Percentiles rank a stretch among this genome's conserved stretches.
phyloP scores from a whole-genome alignment of 495 filamentous ascomycete genomes.

The Baudoinia panamericana region DNA sequence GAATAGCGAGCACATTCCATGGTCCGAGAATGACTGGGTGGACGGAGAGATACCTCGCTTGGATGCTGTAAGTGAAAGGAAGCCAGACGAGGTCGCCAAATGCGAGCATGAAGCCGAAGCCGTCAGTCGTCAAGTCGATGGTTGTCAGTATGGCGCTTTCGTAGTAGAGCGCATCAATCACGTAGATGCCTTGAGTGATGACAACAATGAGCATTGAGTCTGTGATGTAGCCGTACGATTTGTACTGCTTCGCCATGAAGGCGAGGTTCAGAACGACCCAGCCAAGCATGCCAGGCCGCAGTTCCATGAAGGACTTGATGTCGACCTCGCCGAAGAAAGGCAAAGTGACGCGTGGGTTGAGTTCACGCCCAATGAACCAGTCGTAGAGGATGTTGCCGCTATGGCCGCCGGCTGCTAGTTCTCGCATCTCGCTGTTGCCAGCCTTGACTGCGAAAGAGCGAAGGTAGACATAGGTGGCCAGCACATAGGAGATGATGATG shows the following conservation, averaged over 20 bases:
- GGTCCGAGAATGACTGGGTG: slow-evolving; percentile 68
- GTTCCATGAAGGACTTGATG: slow-evolving; percentile 80
- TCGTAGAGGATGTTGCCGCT: slow-evolving; percentile 85
- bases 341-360: slow-evolving; percentile 76
- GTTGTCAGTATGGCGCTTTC: slow-evolving; percentile 87
- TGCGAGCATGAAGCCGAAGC: slow-evolving; percentile 92
- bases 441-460: slow-evolving; percentile 68
- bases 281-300: slow-evolving; percentile 79
- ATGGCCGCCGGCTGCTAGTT: slow-evolving; percentile 69
- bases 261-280: slow-evolving; percentile 82
- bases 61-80: slow-evolving; percentile 76
- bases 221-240: slow-evolving; percentile 64
- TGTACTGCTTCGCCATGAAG: slow-evolving; percentile 79
- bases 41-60: slow-evolving; percentile 74
- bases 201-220: slow-evolving; percentile 79
- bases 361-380: slow-evolving; percentile 93
- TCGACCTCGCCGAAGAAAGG: slow-evolving; percentile 74
- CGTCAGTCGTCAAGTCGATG: slow-evolving; percentile 90
- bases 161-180: slow-evolving; percentile 77
- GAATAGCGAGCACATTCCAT: slow-evolving; percentile 45
- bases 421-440: slow-evolving; percentile 51
- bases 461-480: slow-evolving; percentile 66
- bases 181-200: slow-evolving; percentile 67
- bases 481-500: slow-evolving; percentile 52
- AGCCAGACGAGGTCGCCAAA: slow-evolving; percentile 94